These are phyloP conservation scores for Hortiboletus flavorubellus DNA, from an alignment of 768 basidiomycete species.

Conservation along the genomic window DNA sequence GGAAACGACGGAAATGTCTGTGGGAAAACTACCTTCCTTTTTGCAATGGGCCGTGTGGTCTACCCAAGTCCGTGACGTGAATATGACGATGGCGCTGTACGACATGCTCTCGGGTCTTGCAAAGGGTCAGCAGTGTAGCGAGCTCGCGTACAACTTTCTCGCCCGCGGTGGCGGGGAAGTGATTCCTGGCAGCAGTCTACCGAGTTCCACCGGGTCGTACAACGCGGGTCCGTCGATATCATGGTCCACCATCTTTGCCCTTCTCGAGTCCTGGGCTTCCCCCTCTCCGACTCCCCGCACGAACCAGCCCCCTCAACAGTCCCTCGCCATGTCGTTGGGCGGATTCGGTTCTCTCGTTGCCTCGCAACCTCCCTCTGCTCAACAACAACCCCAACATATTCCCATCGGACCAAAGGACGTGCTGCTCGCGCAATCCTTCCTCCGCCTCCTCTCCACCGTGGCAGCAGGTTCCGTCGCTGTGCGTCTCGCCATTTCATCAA, in stretches of 20 bases:
- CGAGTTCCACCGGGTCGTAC: constrained; percentile 34
- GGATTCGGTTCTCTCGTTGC: constrained; percentile 29
- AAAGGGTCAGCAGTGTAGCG: constrained; percentile 81
- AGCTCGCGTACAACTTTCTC: constrained; percentile 87
- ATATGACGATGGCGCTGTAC: constrained; percentile 76
- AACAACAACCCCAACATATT: constrained; percentile 41
- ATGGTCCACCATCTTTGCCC: constrained; percentile 72
- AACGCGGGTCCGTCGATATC: constrained; percentile 59
- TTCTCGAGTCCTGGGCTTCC: constrained; percentile 71
- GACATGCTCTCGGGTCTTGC: constrained; percentile 87
- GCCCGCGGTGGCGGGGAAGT: constrained; percentile 71
- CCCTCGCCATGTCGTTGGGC: constrained; percentile 30
- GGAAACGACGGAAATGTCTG: constrained; percentile 57
- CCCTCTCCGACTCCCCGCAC: constrained; percentile 46
- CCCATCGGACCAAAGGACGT: constrained; percentile 69
- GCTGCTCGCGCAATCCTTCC: constrained; percentile 74
- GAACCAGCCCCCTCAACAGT: constrained; percentile 43
- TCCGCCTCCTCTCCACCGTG: constrained; percentile 73
- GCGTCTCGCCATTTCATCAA: constrained; percentile 71
- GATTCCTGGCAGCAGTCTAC: constrained; percentile 54
- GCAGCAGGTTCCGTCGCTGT: constrained; percentile 73
- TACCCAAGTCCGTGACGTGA: constrained; percentile 66
- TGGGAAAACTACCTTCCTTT: constrained; percentile 68
- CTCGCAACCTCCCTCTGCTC: constrained; percentile 30
- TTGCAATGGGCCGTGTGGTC: constrained; percentile 91